Evolutionary conservation across 2,329 filamentous ascomycete species (phyloP).

Genomic region (Penicillium sp.): DNA sequence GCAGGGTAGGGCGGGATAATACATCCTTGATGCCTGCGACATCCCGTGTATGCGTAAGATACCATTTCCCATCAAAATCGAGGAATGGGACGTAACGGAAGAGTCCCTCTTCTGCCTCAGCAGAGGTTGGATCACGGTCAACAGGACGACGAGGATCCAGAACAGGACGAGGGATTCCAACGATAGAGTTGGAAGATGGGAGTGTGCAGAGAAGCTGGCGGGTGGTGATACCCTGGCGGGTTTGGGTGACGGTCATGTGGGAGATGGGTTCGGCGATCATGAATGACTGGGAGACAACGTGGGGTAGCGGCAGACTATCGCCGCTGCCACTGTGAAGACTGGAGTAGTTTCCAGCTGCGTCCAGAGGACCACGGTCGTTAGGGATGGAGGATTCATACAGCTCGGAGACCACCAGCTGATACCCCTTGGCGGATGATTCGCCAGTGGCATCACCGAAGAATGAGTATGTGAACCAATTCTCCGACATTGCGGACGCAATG

Average conservation of each 20-base stretch:
- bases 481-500: slow-evolving; percentile 77
- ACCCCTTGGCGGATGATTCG: slow-evolving; percentile 68
- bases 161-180: slow-evolving; percentile 76
- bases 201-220: slow-evolving; percentile 81
- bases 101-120: slow-evolving; percentile 83
- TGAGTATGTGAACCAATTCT: slow-evolving; percentile 95
- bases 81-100: slow-evolving; percentile 74
- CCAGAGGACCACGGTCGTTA: slow-evolving; percentile 83
- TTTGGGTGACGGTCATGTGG: slow-evolving; percentile 82
- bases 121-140: slow-evolving; percentile 77
- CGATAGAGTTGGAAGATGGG: slow-evolving; percentile 71
- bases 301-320: slow-evolving; percentile 66
- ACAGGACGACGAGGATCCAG: slow-evolving; percentile 87
- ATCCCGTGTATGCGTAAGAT: slow-evolving; percentile 81
- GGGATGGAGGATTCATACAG: slow-evolving; percentile 83
- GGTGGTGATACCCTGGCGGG: slow-evolving; percentile 86
- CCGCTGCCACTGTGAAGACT: slow-evolving; percentile 65
- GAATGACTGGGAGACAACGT: slow-evolving; percentile 79
- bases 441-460: slow-evolving; percentile 64
- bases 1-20: slow-evolving; percentile 73
- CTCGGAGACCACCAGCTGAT: slow-evolving; percentile 84
- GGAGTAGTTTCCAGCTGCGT: slow-evolving; percentile 72
- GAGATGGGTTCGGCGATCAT: slow-evolving; percentile 79
- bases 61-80: slow-evolving; percentile 80
- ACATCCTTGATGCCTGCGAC: slow-evolving; percentile 75